Base-by-base conservation (phyloP, 345 rosid species). In the Camelina laxa region DNA sequence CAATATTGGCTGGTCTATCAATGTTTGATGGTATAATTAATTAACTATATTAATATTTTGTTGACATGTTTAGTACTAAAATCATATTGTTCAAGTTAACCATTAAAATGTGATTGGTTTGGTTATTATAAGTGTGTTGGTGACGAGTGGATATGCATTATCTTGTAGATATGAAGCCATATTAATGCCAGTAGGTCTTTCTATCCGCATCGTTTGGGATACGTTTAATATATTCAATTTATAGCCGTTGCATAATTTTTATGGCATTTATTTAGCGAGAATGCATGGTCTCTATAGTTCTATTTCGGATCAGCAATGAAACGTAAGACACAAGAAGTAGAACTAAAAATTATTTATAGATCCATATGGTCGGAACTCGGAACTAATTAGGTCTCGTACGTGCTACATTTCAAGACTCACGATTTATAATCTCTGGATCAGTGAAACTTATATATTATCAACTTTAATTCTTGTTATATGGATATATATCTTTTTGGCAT, bases 181-280 rank as follows among this genome's bases (percentile, higher is more conserved):
- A 19, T 19, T 42, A 75, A 27, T 58, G 72, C 60, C 54, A 58
- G 20, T 58, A 66, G 31, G 59, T 59, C 48, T 45, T 31, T 31
- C 14, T 47, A 48, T 47, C 4, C 7, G 27, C 36, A 54, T 51
- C 10, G 48, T 36, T 42, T 44, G 16, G 19, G 27, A 51, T 67
- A 60, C 38, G 68, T 48, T 65, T 15, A 17, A 5, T 13, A 55
- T 14, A 14, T 67, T 31, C 17, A 63, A 15, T 11, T 48, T 57
- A 30, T 55, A 64, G 39, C 65, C 19, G 67, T 42, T 66, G 42
- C 67, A 67, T 59, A 4, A 57, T 3, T 57, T 67, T 31, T 6
- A 36, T 49, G 51, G 51, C 50, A 49, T 60, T 71, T 35, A 22
- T 36, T 38, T 49, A 48, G 49, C 53, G 22, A 57, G n/a, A 58